Conservation (phyloP, 768 basidiomycete genomes). For the Lanmaoa pseudosensibilis region DNA sequence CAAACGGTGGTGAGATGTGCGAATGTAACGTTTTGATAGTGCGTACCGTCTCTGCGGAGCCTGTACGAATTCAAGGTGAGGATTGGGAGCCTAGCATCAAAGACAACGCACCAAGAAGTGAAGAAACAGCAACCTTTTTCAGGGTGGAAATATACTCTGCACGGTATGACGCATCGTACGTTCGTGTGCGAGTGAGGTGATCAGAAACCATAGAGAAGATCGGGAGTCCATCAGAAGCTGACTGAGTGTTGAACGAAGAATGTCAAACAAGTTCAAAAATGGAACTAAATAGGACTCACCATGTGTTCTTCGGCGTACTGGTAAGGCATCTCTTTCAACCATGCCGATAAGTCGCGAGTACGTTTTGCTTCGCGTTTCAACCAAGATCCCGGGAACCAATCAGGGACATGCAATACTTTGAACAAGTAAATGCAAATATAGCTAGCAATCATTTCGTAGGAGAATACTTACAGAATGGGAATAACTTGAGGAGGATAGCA, state of each 20-base stretch:
- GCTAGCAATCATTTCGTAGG: background rate
- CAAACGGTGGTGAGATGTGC: too few species aligned
- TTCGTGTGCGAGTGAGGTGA: background rate
- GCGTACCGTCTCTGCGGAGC: background rate
- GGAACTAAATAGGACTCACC: background rate
- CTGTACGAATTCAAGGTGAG: background rate
- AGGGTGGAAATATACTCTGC: background rate
- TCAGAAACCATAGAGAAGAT: background rate
- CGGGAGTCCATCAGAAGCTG: background rate
- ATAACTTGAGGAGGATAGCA: background rate
- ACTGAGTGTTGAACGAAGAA: background rate
- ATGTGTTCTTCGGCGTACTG: background rate
- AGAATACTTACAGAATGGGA: background rate
- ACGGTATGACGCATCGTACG: background rate
- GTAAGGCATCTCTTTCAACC: background rate
- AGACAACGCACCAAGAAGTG: too few species aligned
- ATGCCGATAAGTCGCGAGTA: background rate
- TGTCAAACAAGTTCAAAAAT: background rate
- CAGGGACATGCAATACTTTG: slow-evolving; percentile 23
- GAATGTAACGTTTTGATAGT: too few species aligned
- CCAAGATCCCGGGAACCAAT: slow-evolving; percentile 12
- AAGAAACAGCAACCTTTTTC: too few species aligned
- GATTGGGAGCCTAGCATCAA: too few species aligned
- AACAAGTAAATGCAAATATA: background rate
- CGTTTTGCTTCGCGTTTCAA: slow-evolving; percentile 3